A percentile compares a stretch with the other conserved stretches of the same genome.
Evolutionary conservation across 1,284 basidiomycete genomes (phyloP).

Genomic region (Fomitopsis betulina): DNA sequence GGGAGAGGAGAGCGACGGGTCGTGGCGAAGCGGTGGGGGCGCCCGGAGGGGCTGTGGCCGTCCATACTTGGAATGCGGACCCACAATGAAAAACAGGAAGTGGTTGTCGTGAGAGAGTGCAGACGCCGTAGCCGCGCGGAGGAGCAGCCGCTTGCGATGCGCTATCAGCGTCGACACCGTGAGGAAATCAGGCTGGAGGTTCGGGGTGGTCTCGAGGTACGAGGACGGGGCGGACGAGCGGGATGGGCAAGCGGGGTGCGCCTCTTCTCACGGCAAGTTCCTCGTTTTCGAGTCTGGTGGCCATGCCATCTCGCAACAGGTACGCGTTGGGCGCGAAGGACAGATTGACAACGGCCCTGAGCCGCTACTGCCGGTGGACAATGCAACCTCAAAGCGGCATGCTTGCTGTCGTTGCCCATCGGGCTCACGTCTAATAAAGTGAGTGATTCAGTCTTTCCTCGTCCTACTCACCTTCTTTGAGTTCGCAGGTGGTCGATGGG

Average conservation of each 20-base stretch:
- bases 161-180: constrained; percentile 13
- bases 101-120: constrained; percentile 19
- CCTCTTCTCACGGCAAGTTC: neutral
- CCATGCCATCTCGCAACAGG: neutral
- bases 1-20: constrained; percentile 13
- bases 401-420: neutral
- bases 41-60: constrained; percentile 19
- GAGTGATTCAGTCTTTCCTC: neutral
- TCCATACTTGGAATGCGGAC: constrained; percentile 23
- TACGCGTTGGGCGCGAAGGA: neutral
- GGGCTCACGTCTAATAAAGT: neutral
- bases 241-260: neutral
- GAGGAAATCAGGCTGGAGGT: constrained; percentile 2
- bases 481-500: neutral
- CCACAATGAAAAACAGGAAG: constrained; percentile 18
- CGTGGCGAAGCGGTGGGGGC: constrained; percentile 18
- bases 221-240: neutral
- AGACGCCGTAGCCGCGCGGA: constrained; percentile 10
- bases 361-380: constrained; percentile 1
- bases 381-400: neutral
- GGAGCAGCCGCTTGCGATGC: constrained; percentile 8
- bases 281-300: neutral
- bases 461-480: neutral
- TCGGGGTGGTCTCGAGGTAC: neutral
- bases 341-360: constrained; percentile 1